A percentile compares a stretch with the other conserved stretches of the same genome.
phyloP scores from a whole-genome alignment of 306 rosid genomes.

The Myrica gale region DNA sequence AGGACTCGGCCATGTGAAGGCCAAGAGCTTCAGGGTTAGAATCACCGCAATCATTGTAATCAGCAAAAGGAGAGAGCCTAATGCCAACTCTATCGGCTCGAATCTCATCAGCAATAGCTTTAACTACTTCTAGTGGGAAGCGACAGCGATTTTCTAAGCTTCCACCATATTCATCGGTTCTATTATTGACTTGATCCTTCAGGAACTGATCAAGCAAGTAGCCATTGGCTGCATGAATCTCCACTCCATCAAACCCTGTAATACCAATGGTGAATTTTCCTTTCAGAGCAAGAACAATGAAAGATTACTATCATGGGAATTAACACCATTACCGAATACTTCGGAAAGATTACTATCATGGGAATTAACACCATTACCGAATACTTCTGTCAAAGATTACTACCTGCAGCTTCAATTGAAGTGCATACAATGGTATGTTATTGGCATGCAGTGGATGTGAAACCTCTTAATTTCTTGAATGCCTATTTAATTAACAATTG shows the following conservation, averaged over 20 bases:
- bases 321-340: neutral
- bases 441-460: too few species aligned
- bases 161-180: constrained; percentile 45
- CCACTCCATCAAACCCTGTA: constrained; percentile 57
- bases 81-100: constrained; percentile 68
- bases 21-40: constrained; percentile 61
- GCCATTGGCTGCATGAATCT: constrained; percentile 54
- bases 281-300: too few species aligned
- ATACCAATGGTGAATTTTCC: neutral
- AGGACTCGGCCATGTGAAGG: constrained; percentile 41
- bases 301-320: too few species aligned
- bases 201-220: constrained; percentile 52
- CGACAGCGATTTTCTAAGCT: constrained; percentile 60
- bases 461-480: too few species aligned
- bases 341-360: neutral
- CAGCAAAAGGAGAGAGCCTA: constrained; percentile 64
- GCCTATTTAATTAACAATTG: too few species aligned
- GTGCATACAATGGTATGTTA: too few species aligned
- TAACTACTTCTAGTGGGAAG: constrained; percentile 50
- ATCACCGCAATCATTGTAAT: constrained; percentile 54
- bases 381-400: neutral
- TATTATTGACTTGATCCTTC: constrained; percentile 41
- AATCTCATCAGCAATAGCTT: constrained; percentile 47
- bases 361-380: neutral
- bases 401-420: too few species aligned